Evolutionary conservation across 2,329 filamentous ascomycete species (phyloP).

Genomic region (Nigrospora osmanthi): DNA sequence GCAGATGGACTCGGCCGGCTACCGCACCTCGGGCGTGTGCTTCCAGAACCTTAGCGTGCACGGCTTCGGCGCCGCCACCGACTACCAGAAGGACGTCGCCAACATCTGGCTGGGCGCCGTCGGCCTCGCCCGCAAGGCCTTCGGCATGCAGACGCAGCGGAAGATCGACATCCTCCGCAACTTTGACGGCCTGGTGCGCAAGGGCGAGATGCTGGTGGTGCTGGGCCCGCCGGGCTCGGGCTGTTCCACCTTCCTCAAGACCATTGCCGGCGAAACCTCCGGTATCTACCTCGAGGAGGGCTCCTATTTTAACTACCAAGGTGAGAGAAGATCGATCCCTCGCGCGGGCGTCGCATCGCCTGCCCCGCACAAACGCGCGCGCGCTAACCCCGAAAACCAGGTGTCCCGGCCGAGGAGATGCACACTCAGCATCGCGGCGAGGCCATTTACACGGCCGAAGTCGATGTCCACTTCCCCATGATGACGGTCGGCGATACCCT

Average conservation of each 20-base stretch:
- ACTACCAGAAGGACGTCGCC: slow-evolving; percentile 62
- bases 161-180: slow-evolving; percentile 37
- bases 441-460: slow-evolving; percentile 77
- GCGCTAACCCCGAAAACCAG: slow-evolving; percentile 18
- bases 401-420: slow-evolving; percentile 63
- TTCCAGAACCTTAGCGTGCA: slow-evolving; percentile 63
- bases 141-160: slow-evolving; percentile 37
- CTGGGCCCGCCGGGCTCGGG: slow-evolving; percentile 54
- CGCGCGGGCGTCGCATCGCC: slow-evolving; percentile 20
- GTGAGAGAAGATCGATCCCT: slow-evolving; percentile 25
- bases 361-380: not conserved
- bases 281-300: slow-evolving; percentile 62
- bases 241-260: slow-evolving; percentile 78
- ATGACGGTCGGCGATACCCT: slow-evolving; percentile 71
- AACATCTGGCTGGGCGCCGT: slow-evolving; percentile 50
- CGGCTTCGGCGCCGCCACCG: slow-evolving; percentile 58
- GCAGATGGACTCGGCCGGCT: slow-evolving; percentile 44
- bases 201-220: slow-evolving; percentile 47
- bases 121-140: slow-evolving; percentile 35
- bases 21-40: slow-evolving; percentile 55
- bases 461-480: slow-evolving; percentile 72
- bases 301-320: slow-evolving; percentile 74
- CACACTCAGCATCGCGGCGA: slow-evolving; percentile 69
- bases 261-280: slow-evolving; percentile 71
- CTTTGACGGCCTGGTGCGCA: slow-evolving; percentile 40